Evolutionary conservation across 2,329 filamentous ascomycete genomes (phyloP), one percentile per base, ranked within the genome.

Genomic region (Colletotrichum lentis): DNA sequence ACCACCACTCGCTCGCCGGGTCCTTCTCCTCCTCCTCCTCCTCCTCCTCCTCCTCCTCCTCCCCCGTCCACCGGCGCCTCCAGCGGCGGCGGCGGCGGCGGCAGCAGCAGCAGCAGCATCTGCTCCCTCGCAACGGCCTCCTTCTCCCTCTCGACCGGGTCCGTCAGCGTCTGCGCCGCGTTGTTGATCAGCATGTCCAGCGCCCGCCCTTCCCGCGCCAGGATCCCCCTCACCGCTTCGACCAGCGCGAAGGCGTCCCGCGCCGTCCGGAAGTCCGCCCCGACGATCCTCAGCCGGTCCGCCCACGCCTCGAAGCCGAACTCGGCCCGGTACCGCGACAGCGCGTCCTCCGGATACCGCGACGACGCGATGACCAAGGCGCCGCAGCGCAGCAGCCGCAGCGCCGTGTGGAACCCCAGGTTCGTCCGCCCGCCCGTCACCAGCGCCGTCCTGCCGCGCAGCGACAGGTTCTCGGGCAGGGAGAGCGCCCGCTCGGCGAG

Each of bases 101-200:
- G n/a, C n/a, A n/a, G n/a, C 31, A 35, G 8, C 31, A 35, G 31
- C 31, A 55, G 31, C n/a, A 55, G 20, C 11, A 41, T n/a, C 7
- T 12, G n/a, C 35, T 55, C 76, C n/a, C 71, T 65, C 16, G 69
- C 54, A 11, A 79, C 72, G 0, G 75, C 76, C 22, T 35, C 69
- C n/a, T 72, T 46, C 53, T 79, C 77, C 37, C 72, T 75, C 43
- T 69, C 64, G 11, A 77, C 49, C 8, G 76, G 74, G 50, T 80
- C 79, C 0, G 77, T 79, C 46, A 79, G 65, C 1, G 77, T 80
- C 69, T 80, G 78, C 3, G 79, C 78, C 1, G 79, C 79, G 56
- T 80, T 80, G 55, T 79, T 80, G 70, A 80, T 74, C 52, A 80
- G 58, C 7, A 80, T 73, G 65, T 79, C 72, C 11, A 80, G 69